These are phyloP conservation scores for Aspergillus pseudoviridinutans DNA, from an alignment of 2,329 filamentous ascomycete species.

Conservation along the genomic window DNA sequence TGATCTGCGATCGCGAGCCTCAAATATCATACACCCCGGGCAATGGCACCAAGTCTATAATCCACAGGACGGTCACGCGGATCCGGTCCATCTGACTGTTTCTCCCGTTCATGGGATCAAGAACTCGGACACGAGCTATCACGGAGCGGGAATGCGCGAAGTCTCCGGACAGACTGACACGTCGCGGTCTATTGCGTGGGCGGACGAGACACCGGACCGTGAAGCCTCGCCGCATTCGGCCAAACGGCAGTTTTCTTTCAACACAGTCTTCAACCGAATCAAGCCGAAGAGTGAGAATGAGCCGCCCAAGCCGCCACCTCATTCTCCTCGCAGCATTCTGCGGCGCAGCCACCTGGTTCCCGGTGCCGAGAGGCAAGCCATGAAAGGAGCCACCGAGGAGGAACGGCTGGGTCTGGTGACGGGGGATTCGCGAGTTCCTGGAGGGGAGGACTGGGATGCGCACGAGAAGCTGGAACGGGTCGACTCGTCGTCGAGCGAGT, in stretches of 20 bases:
- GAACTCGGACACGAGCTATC: constrained; percentile 40
- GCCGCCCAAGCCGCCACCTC: constrained; percentile 15
- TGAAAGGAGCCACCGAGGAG: constrained; percentile 68
- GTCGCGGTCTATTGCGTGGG: constrained; percentile 37
- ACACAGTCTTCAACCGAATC: constrained; percentile 68
- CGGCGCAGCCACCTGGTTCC: constrained; percentile 38
- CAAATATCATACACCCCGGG: constrained; percentile 32
- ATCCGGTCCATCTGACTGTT: constrained; percentile 60
- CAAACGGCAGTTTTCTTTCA: constrained; percentile 84
- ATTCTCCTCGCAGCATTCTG: constrained; percentile 35
- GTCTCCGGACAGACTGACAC: constrained; percentile 32
- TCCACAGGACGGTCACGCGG: constrained; percentile 44
- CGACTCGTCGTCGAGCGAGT: constrained; percentile 14
- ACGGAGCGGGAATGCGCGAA: constrained; percentile 25
- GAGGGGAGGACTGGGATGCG: constrained; percentile 18
- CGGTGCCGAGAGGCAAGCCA: constrained; percentile 13
- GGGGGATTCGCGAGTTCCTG: constrained; percentile 51
- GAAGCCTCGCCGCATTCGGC: constrained; percentile 49
- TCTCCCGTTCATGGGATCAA: constrained; percentile 51
- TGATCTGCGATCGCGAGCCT: constrained; percentile 36
- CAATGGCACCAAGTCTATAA: constrained; percentile 32
- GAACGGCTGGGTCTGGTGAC: constrained; percentile 79
- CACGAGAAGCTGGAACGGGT: constrained; percentile 29
- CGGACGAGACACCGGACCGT: constrained; percentile 23
- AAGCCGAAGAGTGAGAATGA: constrained; percentile 20